Conservation (phyloP, 177 flowering plant species). For the Tripterygium wilfordii region DNA sequence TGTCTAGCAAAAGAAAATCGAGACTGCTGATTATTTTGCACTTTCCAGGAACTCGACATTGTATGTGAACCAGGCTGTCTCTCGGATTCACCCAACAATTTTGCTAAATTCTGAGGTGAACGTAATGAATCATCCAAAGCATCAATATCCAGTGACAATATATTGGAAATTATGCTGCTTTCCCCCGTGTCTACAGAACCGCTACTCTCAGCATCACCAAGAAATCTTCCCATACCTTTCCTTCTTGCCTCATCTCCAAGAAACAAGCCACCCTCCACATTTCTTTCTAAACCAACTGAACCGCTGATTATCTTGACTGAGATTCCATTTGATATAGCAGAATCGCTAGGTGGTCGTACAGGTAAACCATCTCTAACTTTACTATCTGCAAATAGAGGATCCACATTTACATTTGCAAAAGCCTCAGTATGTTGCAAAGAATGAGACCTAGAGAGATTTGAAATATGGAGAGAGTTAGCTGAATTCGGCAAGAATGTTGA, state of each 20-base stretch:
- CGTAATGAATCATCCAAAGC: constrained; percentile 38
- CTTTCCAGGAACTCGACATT: constrained; percentile 26
- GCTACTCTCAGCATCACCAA: constrained; percentile 9
- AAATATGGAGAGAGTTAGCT: constrained; percentile 3
- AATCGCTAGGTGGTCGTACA: constrained; percentile 13
- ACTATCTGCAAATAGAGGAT: constrained; percentile 1
- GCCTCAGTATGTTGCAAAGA: constrained; percentile 14
- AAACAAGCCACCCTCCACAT: constrained; percentile 14
- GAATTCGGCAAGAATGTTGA: constrained; percentile 7
- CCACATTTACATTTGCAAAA: constrained; percentile 11
- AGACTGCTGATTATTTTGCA: constrained; percentile 30
- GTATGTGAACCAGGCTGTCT: constrained; percentile 17
- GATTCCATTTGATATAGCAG: constrained; percentile 14
- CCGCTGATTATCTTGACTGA: constrained; percentile 12
- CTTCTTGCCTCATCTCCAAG: constrained; percentile 17
- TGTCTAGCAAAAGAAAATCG: constrained; percentile 53
- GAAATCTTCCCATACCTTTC: constrained; percentile 15
- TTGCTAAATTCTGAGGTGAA: constrained; percentile 27
- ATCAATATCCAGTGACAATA: constrained; percentile 51
- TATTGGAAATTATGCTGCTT: constrained; percentile 51
- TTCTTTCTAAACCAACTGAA: constrained; percentile 17
- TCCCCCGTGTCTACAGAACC: constrained; percentile 30
- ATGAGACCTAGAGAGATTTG: constrained; percentile 19
- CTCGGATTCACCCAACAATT: constrained; percentile 27
- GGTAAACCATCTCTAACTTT: constrained; percentile 6